Evolutionary conservation across 2,329 filamentous ascomycete genomes (phyloP).

Genomic region (Aureobasidium lini): DNA sequence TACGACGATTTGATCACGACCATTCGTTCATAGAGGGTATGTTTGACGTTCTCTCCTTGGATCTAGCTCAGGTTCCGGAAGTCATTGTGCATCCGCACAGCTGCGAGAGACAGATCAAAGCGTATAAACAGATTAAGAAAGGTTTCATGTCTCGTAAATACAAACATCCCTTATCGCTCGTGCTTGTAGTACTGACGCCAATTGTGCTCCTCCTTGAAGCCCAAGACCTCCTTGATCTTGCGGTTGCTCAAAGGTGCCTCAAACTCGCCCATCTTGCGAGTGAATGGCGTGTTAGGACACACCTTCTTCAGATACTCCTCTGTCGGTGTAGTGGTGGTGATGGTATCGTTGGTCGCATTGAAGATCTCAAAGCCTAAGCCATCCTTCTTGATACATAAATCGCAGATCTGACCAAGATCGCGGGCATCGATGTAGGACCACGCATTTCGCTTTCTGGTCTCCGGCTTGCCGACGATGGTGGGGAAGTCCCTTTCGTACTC

Average conservation of each 20-base stretch:
- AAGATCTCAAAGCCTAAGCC: conserved; percentile 57
- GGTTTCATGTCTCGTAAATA: neutral
- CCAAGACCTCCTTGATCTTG: conserved; percentile 52
- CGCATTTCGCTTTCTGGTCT: conserved; percentile 48
- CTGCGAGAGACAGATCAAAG: no score
- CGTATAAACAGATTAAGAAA: neutral
- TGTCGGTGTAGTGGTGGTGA: conserved; percentile 48
- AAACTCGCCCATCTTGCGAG: conserved; percentile 48
- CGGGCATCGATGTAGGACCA: conserved; percentile 58
- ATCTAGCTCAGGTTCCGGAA: no score
- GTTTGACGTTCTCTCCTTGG: no score
- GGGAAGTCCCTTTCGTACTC: conserved; percentile 51
- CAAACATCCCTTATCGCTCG: neutral
- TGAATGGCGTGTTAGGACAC: conserved; percentile 45
- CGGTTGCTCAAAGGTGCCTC: conserved; percentile 55
- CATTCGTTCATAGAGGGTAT: no score
- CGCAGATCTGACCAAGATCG: conserved; percentile 55
- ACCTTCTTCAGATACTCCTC: conserved; percentile 44
- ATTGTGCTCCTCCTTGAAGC: conserved; percentile 52
- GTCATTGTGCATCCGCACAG: no score
- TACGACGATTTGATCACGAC: no score
- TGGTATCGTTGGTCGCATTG: conserved; percentile 57
- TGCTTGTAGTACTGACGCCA: conserved; percentile 47
- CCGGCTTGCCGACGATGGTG: conserved; percentile 42
- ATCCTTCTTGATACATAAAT: conserved; percentile 45